A percentile compares a stretch with the other conserved stretches of the same genome.
phyloP scores from a whole-genome alignment of 768 basidiomycete genomes.

The Mycena filopes region DNA sequence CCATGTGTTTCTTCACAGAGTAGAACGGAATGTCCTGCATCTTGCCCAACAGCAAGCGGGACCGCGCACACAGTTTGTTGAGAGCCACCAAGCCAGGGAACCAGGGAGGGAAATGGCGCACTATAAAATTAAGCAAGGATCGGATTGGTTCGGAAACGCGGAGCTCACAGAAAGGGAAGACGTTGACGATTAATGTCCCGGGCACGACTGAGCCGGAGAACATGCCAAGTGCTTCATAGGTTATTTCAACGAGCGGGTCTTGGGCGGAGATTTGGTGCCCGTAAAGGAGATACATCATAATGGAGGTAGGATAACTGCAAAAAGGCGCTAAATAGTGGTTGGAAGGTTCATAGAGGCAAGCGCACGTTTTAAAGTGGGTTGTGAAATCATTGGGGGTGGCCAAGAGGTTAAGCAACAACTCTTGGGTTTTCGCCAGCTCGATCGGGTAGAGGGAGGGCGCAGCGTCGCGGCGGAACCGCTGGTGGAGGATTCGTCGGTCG shows the following conservation, averaged over 20 bases:
- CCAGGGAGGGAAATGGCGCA: slow-evolving; percentile 52
- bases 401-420: slow-evolving; percentile 33
- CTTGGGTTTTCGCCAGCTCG: slow-evolving; percentile 30
- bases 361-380: slow-evolving; percentile 32
- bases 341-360: neutral
- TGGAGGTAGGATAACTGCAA: slow-evolving; percentile 37
- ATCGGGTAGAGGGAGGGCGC: slow-evolving; percentile 25
- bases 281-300: slow-evolving; percentile 35
- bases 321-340: neutral
- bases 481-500: slow-evolving; percentile 34
- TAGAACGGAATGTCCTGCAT: slow-evolving; percentile 33
- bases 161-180: slow-evolving; percentile 43
- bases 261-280: slow-evolving; percentile 32
- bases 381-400: slow-evolving; percentile 26
- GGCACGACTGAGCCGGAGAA: slow-evolving; percentile 33
- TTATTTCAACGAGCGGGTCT: slow-evolving; percentile 33
- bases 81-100: slow-evolving; percentile 40
- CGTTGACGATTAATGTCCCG: slow-evolving; percentile 42
- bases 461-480: slow-evolving; percentile 31
- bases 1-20: slow-evolving; percentile 34
- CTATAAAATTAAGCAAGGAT: slow-evolving; percentile 30
- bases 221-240: slow-evolving; percentile 30
- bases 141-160: neutral
- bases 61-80: slow-evolving; percentile 29
- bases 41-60: slow-evolving; percentile 26